These are phyloP conservation scores for Citrus trifoliata DNA, from an alignment of 345 rosid genomes.

Conservation along the genomic window DNA sequence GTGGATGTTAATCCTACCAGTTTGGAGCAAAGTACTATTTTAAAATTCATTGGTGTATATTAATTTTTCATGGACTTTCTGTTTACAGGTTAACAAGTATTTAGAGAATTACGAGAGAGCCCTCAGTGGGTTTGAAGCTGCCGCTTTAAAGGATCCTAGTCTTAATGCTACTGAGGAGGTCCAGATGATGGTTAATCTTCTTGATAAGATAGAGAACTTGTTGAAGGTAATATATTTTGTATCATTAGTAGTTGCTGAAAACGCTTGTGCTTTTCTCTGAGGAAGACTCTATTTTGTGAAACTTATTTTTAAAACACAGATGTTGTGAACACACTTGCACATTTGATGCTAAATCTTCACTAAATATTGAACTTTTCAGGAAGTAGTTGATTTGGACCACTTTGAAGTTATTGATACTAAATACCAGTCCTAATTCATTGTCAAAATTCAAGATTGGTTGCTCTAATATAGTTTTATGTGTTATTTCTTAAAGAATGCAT, in stretches of 20 bases:
- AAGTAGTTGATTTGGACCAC: not conserved
- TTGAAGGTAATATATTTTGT: conserved; percentile 36
- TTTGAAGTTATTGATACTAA: not conserved
- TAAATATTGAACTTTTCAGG: not conserved
- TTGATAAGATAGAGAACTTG: conserved; percentile 50
- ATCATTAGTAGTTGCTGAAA: not conserved
- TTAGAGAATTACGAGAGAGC: conserved; percentile 80
- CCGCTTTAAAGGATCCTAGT: conserved; percentile 66
- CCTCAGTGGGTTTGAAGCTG: conserved; percentile 70
- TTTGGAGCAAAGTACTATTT: not conserved
- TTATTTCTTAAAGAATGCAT: conserved; percentile 6
- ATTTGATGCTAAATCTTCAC: not conserved
- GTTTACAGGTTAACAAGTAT: conserved; percentile 60
- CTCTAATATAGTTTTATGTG: not conserved
- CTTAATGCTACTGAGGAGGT: conserved; percentile 62
- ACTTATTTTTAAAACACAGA: not conserved
- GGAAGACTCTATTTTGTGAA: not conserved
- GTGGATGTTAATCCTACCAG: not conserved
- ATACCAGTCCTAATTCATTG: not conserved
- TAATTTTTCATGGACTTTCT: conserved; percentile 5
- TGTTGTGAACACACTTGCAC: not conserved
- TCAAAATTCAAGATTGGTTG: not conserved
- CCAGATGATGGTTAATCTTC: conserved; percentile 53
- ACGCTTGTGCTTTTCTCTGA: not conserved
- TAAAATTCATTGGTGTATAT: not conserved